Base-by-base conservation (phyloP, 1,284 basidiomycete species). In the Ceratobasidium sp. region DNA sequence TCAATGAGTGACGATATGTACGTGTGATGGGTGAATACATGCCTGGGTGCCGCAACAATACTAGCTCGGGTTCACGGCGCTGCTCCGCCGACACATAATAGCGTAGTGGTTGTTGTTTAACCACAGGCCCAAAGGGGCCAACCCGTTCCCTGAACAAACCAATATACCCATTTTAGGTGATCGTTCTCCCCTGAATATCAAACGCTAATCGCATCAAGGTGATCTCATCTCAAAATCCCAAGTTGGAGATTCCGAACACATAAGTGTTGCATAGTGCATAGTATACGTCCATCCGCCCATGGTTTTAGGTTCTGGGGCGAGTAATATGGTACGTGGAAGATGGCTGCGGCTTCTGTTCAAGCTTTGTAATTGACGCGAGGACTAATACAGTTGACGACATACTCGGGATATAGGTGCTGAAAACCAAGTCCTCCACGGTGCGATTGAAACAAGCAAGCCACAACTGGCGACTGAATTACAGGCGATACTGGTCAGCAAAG, bases 161-260 rank as follows among this genome's bases (percentile, higher is more conserved):
- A 71, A 71, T 71, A 71, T 71, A 48, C 4, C 66, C 43, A 71
- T 46, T 29, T 58, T 19, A 19, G 49, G 66, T 22, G 46, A 49
- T 48, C 14, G 6, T 11, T n/a, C 53, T 49, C 9, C 41, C 19
- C 16, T 46, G 66, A 71, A 58, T 14, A 41, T 71, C 66, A 16
- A 22, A 29, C 41, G 54, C 24, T 39, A 49, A 59, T 71, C 66
- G 19, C 51, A 19, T 41, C 65, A 49, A 68, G 49, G 27, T n/a
- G 59, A 27, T 43, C 31, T 58, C 13, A 31, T n/a, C n/a, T 29
- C 56, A 58, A 39, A 58, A 3, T 58, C 31, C 31, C 56, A 58
- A 39, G 14, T 39, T 37, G 19, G 56, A 39, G 19, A 27, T 37
- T 16, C 56, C 19, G 6, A 2, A 5, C 16, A 27, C 19, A 39